Percentiles rank a stretch among this genome's conserved stretches.
Conservation (phyloP, 1,139 yeast species). For the Yamadazyma sp. region DNA sequence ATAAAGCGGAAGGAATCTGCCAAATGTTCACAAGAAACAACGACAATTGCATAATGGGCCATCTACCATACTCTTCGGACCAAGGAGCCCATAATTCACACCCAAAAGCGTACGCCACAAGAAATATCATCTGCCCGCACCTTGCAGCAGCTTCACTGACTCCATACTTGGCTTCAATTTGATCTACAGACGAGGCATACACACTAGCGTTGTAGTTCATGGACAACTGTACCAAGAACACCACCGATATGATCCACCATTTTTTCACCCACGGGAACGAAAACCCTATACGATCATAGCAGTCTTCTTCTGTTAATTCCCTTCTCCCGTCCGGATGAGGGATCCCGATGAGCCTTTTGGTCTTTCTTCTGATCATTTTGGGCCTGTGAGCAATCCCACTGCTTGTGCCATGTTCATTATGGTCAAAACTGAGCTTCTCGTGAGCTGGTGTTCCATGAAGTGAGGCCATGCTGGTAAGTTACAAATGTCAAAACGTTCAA, state of each 20-base stretch:
- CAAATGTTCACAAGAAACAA: conserved; percentile 35
- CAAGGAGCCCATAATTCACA: conserved; percentile 44
- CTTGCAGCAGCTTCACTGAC: conserved; percentile 31
- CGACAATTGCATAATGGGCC: conserved; percentile 35
- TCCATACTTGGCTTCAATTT: conserved; percentile 26
- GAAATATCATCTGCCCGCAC: conserved; percentile 33
- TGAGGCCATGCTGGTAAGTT: conserved; percentile 14
- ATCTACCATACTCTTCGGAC: conserved; percentile 39
- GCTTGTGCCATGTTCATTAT: conserved; percentile 3
- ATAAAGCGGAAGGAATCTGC: conserved; percentile 34
- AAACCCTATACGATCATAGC: conserved; percentile 32
- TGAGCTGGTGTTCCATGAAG: conserved; percentile 10
- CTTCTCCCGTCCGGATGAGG: conserved; percentile 24
- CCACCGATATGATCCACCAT: conserved; percentile 32
- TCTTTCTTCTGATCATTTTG: conserved; percentile 8
- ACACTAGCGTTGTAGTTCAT: conserved; percentile 40
- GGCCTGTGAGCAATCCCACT: conserved; percentile 5
- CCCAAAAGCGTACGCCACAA: conserved; percentile 37
- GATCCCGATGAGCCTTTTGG: conserved; percentile 12
- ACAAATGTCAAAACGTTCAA: no score
- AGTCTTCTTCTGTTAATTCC: conserved; percentile 29
- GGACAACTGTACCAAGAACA: conserved; percentile 36
- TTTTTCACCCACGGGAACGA: conserved; percentile 27
- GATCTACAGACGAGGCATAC: conserved; percentile 29
- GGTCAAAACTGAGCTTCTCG: conserved; percentile 9